phyloP scores from a whole-genome alignment of 202 grass and related monocot genomes.

The Brachypodium distachyon region DNA sequence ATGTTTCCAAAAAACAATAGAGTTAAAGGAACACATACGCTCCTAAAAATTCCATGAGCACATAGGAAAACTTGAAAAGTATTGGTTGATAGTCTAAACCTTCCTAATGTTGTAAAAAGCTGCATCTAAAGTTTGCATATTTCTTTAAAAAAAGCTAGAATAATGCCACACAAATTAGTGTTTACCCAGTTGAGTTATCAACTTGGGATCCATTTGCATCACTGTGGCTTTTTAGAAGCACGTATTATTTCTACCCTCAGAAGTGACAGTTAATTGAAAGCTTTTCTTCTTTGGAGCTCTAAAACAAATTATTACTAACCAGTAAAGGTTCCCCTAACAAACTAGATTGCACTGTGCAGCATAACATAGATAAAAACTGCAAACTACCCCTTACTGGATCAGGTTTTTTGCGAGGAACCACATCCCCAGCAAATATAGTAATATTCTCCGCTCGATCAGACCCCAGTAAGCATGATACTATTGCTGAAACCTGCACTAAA shows the following conservation, averaged over 20 bases:
- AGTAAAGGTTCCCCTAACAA: background rate
- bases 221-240: background rate
- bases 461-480: conserved; percentile 82
- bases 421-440: conserved; percentile 93
- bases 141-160: background rate
- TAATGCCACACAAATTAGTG: background rate
- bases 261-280: background rate
- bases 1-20: background rate
- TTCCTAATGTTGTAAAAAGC: background rate
- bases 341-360: background rate
- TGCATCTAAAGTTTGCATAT: background rate
- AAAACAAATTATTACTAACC: background rate
- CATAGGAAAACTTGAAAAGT: background rate
- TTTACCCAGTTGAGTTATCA: background rate
- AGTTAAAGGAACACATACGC: background rate
- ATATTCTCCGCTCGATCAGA: conserved; percentile 73
- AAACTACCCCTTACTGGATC: conserved; percentile 59
- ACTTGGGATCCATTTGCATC: background rate
- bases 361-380: background rate
- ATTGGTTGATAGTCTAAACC: background rate
- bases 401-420: conserved; percentile 93
- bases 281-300: background rate
- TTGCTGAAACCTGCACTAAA: conserved; percentile 74
- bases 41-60: background rate
- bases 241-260: background rate